Evolutionary conservation across 345 rosid species (phyloP).

Genomic region (Moricandia arvensis): DNA sequence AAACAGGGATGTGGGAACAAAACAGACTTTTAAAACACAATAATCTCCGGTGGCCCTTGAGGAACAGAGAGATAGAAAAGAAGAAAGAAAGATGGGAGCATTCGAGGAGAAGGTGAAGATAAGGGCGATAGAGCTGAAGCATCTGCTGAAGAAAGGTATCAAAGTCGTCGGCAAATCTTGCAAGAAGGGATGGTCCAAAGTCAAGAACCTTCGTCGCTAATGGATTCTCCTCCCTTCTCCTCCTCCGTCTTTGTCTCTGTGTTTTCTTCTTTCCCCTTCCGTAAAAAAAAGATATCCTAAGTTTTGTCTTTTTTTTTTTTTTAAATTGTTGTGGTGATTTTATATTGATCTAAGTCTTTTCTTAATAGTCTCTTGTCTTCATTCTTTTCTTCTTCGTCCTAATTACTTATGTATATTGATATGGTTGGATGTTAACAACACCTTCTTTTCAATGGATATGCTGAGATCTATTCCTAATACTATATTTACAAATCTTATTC

Average conservation of each 20-base stretch:
- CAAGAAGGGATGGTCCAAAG: conserved; percentile 92
- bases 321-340: background rate
- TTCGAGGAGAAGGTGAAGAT: conserved; percentile 81
- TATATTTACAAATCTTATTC: background rate
- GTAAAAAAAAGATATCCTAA: background rate
- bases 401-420: background rate
- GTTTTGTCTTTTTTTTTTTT: background rate
- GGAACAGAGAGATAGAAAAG: background rate
- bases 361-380: background rate
- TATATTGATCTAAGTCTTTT: background rate
- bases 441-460: background rate
- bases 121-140: conserved; percentile 67
- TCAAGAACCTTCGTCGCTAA: conserved; percentile 63
- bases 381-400: background rate
- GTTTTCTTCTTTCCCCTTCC: background rate
- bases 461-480: background rate
- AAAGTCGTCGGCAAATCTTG: conserved; percentile 72
- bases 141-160: conserved; percentile 62
- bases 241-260: background rate
- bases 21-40: background rate
- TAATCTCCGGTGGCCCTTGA: background rate
- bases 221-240: conserved; percentile 15
- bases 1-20: background rate
- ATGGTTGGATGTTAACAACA: background rate
- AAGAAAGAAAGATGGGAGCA: conserved; percentile 49